A percentile compares a stretch with the other conserved stretches of the same genome.
Evolutionary conservation across 1,284 basidiomycete species (phyloP).

Genomic region (Testicularia cyperi): DNA sequence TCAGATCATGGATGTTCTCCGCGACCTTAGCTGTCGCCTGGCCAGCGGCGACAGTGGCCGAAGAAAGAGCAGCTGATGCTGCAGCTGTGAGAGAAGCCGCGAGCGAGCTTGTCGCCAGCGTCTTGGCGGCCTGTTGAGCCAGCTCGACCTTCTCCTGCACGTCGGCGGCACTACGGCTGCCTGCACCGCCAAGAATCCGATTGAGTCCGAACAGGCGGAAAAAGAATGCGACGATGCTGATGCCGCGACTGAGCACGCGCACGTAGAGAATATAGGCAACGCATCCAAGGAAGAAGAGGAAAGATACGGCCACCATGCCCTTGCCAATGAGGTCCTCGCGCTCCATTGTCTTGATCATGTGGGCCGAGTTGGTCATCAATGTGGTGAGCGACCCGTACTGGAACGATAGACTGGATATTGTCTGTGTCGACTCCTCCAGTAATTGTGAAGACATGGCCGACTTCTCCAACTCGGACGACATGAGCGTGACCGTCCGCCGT

Average conservation of each 20-base stretch:
- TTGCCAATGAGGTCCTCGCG: slow-evolving; percentile 51
- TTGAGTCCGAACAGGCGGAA: slow-evolving; percentile 30
- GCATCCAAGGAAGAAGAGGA: slow-evolving; percentile 52
- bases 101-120: slow-evolving; percentile 1
- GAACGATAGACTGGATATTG: slow-evolving; percentile 40
- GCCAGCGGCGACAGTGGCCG: slow-evolving; percentile 2
- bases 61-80: slow-evolving; percentile 10
- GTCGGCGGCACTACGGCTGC: slow-evolving; percentile 6
- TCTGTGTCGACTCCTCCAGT: slow-evolving; percentile 53
- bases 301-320: slow-evolving; percentile 36
- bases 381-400: slow-evolving; percentile 51
- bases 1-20: slow-evolving; percentile 14
- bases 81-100: slow-evolving; percentile 2
- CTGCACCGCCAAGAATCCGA: slow-evolving; percentile 17
- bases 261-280: slow-evolving; percentile 56
- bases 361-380: slow-evolving; percentile 48
- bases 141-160: slow-evolving; percentile 22
- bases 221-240: slow-evolving; percentile 42
- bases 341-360: slow-evolving; percentile 57
- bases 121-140: slow-evolving; percentile 5
- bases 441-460: slow-evolving; percentile 55
- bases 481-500: slow-evolving; percentile 50
- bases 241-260: slow-evolving; percentile 46
- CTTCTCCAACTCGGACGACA: slow-evolving; percentile 56
- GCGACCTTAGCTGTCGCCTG: too few species aligned